phyloP scores from a whole-genome alignment of 805 yeast genomes.

The Hyphopichia homilentoma region DNA sequence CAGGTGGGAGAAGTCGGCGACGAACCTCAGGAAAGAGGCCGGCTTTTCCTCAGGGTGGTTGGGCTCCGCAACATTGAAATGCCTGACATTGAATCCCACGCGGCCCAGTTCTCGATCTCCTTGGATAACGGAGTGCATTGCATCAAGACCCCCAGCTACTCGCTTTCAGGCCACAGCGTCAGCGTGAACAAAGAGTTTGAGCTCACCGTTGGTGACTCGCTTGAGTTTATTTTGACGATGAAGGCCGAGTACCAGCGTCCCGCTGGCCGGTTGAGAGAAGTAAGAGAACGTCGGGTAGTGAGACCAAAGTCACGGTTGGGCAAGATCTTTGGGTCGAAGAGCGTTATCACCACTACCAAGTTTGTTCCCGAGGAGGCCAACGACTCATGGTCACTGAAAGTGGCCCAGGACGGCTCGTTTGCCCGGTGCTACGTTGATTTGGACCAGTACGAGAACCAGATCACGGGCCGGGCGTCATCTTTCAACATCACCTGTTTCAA shows the following conservation, averaged over 20 bases:
- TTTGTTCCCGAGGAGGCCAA: constrained; percentile 48
- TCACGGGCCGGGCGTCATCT: constrained; percentile 50
- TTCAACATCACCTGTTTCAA: constrained; percentile 65
- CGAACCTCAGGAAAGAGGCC: constrained; percentile 42
- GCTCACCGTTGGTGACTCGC: constrained; percentile 54
- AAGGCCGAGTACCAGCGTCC: constrained; percentile 59
- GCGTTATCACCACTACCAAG: constrained; percentile 45
- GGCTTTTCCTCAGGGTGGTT: constrained; percentile 49
- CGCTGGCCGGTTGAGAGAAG: constrained; percentile 52
- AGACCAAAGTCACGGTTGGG: constrained; percentile 43
- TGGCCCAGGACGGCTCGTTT: constrained; percentile 88
- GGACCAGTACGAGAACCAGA: constrained; percentile 50
- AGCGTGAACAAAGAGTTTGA: constrained; percentile 75
- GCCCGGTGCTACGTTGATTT: constrained; percentile 72
- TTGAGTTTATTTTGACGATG: constrained; percentile 69
- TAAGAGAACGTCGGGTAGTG: constrained; percentile 52
- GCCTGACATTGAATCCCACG: constrained; percentile 42
- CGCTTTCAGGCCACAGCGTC: constrained; percentile 26
- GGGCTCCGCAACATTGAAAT: constrained; percentile 44
- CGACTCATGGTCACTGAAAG: constrained; percentile 59
- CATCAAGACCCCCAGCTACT: constrained; percentile 58
- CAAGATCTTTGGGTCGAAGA: constrained; percentile 46
- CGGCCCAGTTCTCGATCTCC: constrained; percentile 49
- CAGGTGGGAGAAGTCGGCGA: constrained; percentile 6
- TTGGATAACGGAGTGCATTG: constrained; percentile 83